Evolutionary conservation across 352 stramenopile species (phyloP).

Genomic region (Phytophthora pseudosyringae): DNA sequence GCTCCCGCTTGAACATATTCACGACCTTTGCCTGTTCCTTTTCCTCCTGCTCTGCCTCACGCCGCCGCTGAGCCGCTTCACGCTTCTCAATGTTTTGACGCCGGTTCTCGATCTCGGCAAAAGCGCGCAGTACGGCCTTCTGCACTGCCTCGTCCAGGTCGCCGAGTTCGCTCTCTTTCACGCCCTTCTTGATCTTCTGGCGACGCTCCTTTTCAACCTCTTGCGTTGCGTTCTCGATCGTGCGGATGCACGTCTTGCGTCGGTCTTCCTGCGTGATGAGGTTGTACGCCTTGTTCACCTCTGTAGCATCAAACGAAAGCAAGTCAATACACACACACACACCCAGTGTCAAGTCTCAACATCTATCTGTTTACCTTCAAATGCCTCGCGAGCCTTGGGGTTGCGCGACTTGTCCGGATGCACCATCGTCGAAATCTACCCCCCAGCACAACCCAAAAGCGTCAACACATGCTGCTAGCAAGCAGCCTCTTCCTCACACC

Average conservation of each 20-base stretch:
- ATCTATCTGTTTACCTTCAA: slow-evolving; percentile 63
- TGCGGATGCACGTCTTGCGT: slow-evolving; percentile 78
- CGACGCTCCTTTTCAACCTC: slow-evolving; percentile 78
- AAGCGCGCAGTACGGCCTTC: slow-evolving; percentile 83
- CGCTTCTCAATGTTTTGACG: slow-evolving; percentile 78
- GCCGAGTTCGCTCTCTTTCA: slow-evolving; percentile 73
- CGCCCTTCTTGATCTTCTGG: slow-evolving; percentile 81
- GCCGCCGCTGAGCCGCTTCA: slow-evolving; percentile 67
- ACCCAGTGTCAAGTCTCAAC: too few relatives aligned
- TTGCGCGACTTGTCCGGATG: slow-evolving; percentile 88
- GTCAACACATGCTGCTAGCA: neutral
- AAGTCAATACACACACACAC: neutral
- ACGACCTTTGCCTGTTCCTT: slow-evolving; percentile 74
- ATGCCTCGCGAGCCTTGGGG: slow-evolving; percentile 78
- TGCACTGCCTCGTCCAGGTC: slow-evolving; percentile 69
- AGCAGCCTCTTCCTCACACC: too few relatives aligned
- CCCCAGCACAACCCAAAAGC: neutral
- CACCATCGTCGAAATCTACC: slow-evolving; percentile 86
- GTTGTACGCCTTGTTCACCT: slow-evolving; percentile 90
- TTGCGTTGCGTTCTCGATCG: slow-evolving; percentile 78
- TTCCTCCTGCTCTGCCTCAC: slow-evolving; percentile 77
- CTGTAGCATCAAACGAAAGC: slow-evolving; percentile 32
- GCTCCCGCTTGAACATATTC: slow-evolving; percentile 77
- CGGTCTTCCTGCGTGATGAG: slow-evolving; percentile 85
- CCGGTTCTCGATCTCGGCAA: slow-evolving; percentile 85